Conservation (phyloP, 2,329 filamentous ascomycete species). For the Venturia aucupariae region DNA sequence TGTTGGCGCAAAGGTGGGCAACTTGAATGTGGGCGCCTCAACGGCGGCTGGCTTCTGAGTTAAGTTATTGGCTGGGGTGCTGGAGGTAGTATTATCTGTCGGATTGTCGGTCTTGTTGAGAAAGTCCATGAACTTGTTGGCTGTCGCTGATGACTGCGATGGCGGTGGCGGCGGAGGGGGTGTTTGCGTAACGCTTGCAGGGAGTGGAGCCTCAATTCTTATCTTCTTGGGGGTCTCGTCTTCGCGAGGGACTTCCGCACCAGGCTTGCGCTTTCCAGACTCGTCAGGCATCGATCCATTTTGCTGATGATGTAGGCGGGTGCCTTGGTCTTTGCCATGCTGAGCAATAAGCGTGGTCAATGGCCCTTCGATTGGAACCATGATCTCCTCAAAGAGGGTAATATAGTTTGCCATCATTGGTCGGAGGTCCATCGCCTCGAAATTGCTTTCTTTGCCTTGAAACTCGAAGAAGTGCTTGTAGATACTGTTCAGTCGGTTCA, state of each 20-base stretch:
- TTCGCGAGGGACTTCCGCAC: background rate
- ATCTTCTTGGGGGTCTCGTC: background rate
- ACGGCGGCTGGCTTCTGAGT: background rate
- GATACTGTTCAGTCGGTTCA: slow-evolving; percentile 2
- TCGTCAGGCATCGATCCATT: slow-evolving; percentile 3
- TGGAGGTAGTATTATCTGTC: background rate
- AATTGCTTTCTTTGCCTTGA: background rate
- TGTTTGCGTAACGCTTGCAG: background rate
- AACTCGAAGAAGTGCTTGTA: background rate
- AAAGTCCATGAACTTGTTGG: slow-evolving; percentile 7
- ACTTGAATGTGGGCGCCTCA: background rate
- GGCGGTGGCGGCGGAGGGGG: background rate
- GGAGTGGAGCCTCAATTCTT: background rate
- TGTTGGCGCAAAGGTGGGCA: background rate
- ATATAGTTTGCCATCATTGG: slow-evolving; percentile 9
- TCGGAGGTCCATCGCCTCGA: background rate
- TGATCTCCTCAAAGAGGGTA: slow-evolving; percentile 6
- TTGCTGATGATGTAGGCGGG: slow-evolving; percentile 2
- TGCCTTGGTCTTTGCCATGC: slow-evolving; percentile 6
- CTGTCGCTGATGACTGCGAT: slow-evolving; percentile 1
- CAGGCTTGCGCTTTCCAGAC: slow-evolving; percentile 7
- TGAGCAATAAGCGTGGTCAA: background rate
- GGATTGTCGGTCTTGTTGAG: background rate
- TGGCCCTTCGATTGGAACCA: background rate
- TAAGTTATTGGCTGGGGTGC: background rate